These are phyloP conservation scores for Elsinoe arachidis DNA, from an alignment of 2,329 filamentous ascomycete genomes.

Conservation along the genomic window DNA sequence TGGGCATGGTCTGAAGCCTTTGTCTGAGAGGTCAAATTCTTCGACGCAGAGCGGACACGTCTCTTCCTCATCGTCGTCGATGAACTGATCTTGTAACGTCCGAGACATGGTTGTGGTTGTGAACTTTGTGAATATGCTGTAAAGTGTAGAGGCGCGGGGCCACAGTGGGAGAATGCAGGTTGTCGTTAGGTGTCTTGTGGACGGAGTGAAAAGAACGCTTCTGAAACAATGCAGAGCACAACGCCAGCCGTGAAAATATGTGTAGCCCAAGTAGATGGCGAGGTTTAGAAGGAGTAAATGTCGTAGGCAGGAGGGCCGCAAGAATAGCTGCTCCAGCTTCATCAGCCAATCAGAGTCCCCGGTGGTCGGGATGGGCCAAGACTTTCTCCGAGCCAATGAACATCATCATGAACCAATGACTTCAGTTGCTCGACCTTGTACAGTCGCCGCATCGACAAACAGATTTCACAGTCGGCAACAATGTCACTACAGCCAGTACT, in stretches of 20 bases:
- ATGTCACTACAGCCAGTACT: constrained; percentile 9
- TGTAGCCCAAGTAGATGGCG: not conserved
- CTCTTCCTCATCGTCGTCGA: constrained; percentile 46
- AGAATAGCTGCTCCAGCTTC: not conserved
- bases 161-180: not conserved
- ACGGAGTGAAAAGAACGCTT: constrained; percentile 11
- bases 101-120: constrained; percentile 39
- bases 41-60: constrained; percentile 92
- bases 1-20: constrained; percentile 92
- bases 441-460: not conserved
- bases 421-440: constrained; percentile 1
- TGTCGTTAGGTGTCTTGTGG: not conserved
- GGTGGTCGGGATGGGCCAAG: not conserved
- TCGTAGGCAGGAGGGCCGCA: constrained; percentile 10
- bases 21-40: constrained; percentile 95
- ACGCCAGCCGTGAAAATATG: constrained; percentile 10
- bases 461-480: not conserved
- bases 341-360: constrained; percentile 5
- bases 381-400: not conserved
- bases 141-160: constrained; percentile 6
- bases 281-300: constrained; percentile 11
- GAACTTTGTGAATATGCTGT: constrained; percentile 19
- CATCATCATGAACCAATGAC: constrained; percentile 11
- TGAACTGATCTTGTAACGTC: constrained; percentile 44
- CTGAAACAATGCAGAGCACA: constrained; percentile 5